Base-by-base conservation (phyloP, 2,329 filamentous ascomycete genomes). In the Sclerotinia sclerotiorum region DNA sequence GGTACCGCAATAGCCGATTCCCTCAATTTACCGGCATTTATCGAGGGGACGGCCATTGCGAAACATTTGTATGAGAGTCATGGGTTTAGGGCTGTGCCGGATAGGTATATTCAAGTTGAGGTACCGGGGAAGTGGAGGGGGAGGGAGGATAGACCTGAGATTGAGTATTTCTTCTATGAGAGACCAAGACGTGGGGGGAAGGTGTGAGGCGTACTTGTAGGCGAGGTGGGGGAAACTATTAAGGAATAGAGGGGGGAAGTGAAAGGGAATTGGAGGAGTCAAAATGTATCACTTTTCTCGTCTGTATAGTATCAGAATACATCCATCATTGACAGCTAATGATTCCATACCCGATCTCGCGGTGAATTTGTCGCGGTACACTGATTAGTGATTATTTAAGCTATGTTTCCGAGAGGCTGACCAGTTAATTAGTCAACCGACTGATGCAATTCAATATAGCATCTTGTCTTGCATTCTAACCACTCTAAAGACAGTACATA, bases 1-100 rank as follows among this genome's bases (percentile, higher is more conserved):
- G 79, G 80, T 8, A 77, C 76, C 1, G 68, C 76, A 10, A 73
- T 79, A n/a, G 79, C 72, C 39, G 71, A 73, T 48, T 46, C 46
- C 1, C 51, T 69, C 24, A 67, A 66, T 1, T 15, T 69, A n/a
- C 65, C 67, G 21, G 62, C 60, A 13, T 69, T 66, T 62, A 68
- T 72, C 11, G 70, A 67, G n/a, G 65, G 68, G 4, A 71, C 70
- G 2, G 24, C 29, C 0, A 54, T 65, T 61, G 72, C 49, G 15
- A 74, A 66, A 58, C 55, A 49, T 3, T 55, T 73, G 42, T 73
- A 73, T 67, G 72, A 72, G 63, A 67, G 54, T n/a, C 65, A 69
- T 65, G 72, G 71, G 7, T 72, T 73, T 52, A 67, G 57, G 1
- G 63, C 69, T 5, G 52, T 65, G 39, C 63, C 68, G 1, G 39